Conservation (phyloP, 2,329 filamentous ascomycete species). For the Capronia americana region DNA sequence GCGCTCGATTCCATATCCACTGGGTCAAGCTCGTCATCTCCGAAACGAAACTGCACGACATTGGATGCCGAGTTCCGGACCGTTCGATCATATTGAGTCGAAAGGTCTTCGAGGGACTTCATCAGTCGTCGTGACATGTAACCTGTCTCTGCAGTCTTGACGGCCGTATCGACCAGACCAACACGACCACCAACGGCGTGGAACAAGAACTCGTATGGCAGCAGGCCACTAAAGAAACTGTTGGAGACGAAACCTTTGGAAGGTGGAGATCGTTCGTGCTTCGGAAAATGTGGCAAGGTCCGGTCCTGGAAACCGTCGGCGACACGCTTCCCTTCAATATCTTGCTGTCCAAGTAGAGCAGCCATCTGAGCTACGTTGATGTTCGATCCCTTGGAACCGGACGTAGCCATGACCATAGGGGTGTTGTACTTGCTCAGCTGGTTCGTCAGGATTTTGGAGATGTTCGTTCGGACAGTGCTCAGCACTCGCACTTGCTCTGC, state of each 20-base stretch:
- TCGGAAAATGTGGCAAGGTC: constrained; percentile 92
- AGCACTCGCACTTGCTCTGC: constrained; percentile 92
- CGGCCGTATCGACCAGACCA: constrained; percentile 94
- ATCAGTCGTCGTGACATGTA: constrained; percentile 99
- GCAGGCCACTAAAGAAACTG: constrained; percentile 92
- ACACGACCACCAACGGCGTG: constrained; percentile 98
- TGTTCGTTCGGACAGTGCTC: constrained; percentile 87
- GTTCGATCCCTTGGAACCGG: constrained; percentile 92
- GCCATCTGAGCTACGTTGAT: constrained; percentile 99
- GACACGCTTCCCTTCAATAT: constrained; percentile 92
- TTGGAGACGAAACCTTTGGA: constrained; percentile 97
- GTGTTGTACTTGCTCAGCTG: constrained; percentile 91
- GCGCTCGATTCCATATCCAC: constrained; percentile 97
- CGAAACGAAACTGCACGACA: constrained; percentile 96
- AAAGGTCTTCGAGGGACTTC: constrained; percentile 96
- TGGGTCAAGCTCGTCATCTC: constrained; percentile 92
- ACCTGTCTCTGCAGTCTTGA: constrained; percentile 95
- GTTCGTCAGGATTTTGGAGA: constrained; percentile 87
- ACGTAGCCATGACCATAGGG: constrained; percentile 95
- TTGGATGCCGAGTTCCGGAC: constrained; percentile 87
- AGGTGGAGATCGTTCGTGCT: constrained; percentile 87
- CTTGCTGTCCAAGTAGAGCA: constrained; percentile 94
- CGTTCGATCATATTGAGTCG: constrained; percentile 90
- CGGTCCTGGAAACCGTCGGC: constrained; percentile 96
- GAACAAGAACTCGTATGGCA: constrained; percentile 93